Base-by-base conservation (phyloP, 768 basidiomycete species). In the Hericium erinaceus region DNA sequence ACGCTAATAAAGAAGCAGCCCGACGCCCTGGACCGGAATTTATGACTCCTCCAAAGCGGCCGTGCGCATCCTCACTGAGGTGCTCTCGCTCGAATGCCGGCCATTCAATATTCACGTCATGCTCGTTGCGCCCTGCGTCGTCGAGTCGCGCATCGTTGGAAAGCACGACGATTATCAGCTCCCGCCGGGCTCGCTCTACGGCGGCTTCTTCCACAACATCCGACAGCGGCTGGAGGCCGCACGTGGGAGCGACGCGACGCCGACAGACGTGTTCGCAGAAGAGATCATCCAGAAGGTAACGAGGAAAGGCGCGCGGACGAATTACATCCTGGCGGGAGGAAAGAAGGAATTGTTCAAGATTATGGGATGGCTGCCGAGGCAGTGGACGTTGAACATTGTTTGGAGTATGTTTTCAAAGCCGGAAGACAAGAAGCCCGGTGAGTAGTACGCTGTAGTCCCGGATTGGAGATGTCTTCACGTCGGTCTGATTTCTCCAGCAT, bases 101-200 rank as follows among this genome's bases (percentile, higher is more conserved):
- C 86, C 87, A 0, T 80, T 90, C 66, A 81, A 82, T 28, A 78
- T 92, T 58, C 72, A 79, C 20, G 87, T 91, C 44, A 72, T 90
- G 66, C 83, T 86, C 60, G 74, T 92, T 48, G 76, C 80, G 5
- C 85, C 88, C 0, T 88, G 84, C 9, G 74, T 77, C 4, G 74
- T 92, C 58, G 77, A 72, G 49, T 88, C 87, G 2, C 86, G 89
- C 62, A 76, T 91, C 53, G 70, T 84, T 8, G 67, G 67, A 24
- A 88, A 87, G 64, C 12, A 68, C 85, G 24, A 74, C 83, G 0
- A 68, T 75, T 22, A 71, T 75, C 39, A 80, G 82, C 0, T 87
- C 26, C 92, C 87, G 70, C 70, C 69, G n/a, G 66, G 70, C 2
- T 85, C 73, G 66, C 65, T 81, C 3, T 70, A 78, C 15, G 7